Base-by-base conservation (phyloP, 176 grass and related monocot species). In the Miscanthus lutarioriparius region DNA sequence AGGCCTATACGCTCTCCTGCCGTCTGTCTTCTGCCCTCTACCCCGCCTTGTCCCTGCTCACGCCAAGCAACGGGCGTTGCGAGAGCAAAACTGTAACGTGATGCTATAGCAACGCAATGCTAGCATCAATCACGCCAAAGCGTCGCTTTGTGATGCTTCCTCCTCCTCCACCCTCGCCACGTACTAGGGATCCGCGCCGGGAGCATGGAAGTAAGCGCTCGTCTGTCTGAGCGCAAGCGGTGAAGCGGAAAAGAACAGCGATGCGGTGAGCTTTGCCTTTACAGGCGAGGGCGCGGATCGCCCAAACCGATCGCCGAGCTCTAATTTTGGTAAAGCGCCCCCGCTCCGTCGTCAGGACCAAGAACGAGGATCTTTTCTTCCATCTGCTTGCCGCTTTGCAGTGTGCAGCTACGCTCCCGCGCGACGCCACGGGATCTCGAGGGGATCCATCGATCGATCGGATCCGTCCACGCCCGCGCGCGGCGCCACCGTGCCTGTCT, bases 291-390 rank as follows among this genome's bases (percentile, higher is more conserved):
- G 69, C 70, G n/a, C 86, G 63, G 63, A 90, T 97, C 83, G 76
- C 83, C 70, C 70, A 47, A 38, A 80, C 92, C 70, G 87, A 92
- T 89, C 87, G 58, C 58, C 58, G 78, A 86, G 83, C 86, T 84
- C 93, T 75, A 63, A 77, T 89, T 93, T 88, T 90, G 78, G 80
- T 87, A 91, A 91, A 91, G 85, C 84, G 76, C 27, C 8, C 59
- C 58, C 58, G 28, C 74, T 3, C 76, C 62, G 77, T 8, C 76
- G 87, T 1, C 74, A 49, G 69, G 53, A 91, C 93, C 93, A 89
- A 93, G 83, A 85, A 53, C 77, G 35, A 64, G 75, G 88, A 88
- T 87, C 79, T 67, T 72, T 77, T 68, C 14, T 4, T 11, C 62
- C 12, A 1, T 17, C 48, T 19, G 40, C 43, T 27, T 27, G 10